Conservation (phyloP, 225 moss, liverwort and hornwort genomes). For the Takakia lepidozioides region DNA sequence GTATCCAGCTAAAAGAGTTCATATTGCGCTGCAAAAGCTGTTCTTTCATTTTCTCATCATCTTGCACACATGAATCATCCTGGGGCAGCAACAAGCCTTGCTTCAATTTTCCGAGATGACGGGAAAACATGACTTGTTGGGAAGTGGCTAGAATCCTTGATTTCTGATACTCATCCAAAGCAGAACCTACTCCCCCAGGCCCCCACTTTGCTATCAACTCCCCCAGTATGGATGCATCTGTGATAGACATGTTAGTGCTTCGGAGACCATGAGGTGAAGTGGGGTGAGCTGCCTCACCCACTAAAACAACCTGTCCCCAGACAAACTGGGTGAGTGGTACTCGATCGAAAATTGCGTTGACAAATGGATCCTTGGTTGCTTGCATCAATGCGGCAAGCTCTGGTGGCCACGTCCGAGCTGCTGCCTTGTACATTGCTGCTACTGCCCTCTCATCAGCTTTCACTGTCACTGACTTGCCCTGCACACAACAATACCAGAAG, state of each 20-base stretch:
- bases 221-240: conserved; percentile 52
- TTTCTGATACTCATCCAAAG: conserved; percentile 50
- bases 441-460: conserved; percentile 32
- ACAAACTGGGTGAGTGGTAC: conserved; percentile 55
- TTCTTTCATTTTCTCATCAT: conserved; percentile 21
- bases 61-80: conserved; percentile 34
- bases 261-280: conserved; percentile 67
- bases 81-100: conserved; percentile 40
- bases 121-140: conserved; percentile 62
- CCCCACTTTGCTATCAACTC: conserved; percentile 41
- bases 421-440: conserved; percentile 37
- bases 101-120: conserved; percentile 49
- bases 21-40: conserved; percentile 44
- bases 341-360: conserved; percentile 71
- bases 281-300: conserved; percentile 91
- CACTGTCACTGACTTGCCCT: conserved; percentile 59
- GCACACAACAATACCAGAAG: too few relatives aligned
- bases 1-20: too few relatives aligned
- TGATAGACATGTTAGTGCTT: conserved; percentile 80
- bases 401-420: conserved; percentile 48
- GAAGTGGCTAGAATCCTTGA: conserved; percentile 33
- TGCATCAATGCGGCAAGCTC: conserved; percentile 53
- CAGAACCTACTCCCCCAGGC: conserved; percentile 7
- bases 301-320: conserved; percentile 58
- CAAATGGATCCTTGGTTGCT: conserved; percentile 43